Percentiles rank a stretch among this genome's conserved stretches.
Conservation (phyloP, 495 filamentous ascomycete genomes). For the Echria macrotheca region DNA sequence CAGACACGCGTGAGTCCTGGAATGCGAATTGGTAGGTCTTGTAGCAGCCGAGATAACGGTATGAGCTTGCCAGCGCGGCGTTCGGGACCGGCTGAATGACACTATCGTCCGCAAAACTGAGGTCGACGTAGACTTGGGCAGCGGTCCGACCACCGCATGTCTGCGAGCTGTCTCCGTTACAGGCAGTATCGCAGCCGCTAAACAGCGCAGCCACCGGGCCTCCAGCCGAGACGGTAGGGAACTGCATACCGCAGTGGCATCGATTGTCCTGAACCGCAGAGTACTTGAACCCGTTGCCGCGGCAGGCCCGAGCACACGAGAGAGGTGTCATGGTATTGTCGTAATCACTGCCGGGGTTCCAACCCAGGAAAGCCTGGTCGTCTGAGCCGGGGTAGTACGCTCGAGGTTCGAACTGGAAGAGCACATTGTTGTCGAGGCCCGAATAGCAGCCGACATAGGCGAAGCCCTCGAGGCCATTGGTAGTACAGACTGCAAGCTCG, state of each 20-base stretch:
- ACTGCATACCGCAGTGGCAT: constrained; percentile 21
- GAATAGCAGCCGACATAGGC: constrained; percentile 19
- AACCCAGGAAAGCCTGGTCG: constrained; percentile 17
- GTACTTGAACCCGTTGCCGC: constrained; percentile 25
- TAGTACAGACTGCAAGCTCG: constrained; percentile 8
- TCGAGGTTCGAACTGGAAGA: too few relatives aligned
- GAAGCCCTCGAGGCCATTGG: constrained; percentile 20
- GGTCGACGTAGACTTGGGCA: constrained; percentile 18
- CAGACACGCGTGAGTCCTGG: not conserved
- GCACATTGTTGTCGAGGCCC: constrained; percentile 9
- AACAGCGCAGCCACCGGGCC: too few relatives aligned
- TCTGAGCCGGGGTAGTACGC: constrained; percentile 9
- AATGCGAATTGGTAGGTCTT: not conserved
- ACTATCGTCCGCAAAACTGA: constrained; percentile 13
- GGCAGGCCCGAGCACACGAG: constrained; percentile 21
- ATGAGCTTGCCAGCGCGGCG: not conserved
- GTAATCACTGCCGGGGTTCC: constrained; percentile 12
- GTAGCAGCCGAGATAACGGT: constrained; percentile 15
- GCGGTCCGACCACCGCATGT: constrained; percentile 11
- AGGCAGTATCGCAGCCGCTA: constrained; percentile 7
- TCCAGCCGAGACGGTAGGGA: too few relatives aligned
- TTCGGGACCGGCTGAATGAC: not conserved
- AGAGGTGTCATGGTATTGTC: constrained; percentile 23
- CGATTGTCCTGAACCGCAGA: constrained; percentile 15
- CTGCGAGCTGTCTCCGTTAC: constrained; percentile 12